phyloP scores from a whole-genome alignment of 139 green algal genomes.

The Volvox reticuliferus region DNA sequence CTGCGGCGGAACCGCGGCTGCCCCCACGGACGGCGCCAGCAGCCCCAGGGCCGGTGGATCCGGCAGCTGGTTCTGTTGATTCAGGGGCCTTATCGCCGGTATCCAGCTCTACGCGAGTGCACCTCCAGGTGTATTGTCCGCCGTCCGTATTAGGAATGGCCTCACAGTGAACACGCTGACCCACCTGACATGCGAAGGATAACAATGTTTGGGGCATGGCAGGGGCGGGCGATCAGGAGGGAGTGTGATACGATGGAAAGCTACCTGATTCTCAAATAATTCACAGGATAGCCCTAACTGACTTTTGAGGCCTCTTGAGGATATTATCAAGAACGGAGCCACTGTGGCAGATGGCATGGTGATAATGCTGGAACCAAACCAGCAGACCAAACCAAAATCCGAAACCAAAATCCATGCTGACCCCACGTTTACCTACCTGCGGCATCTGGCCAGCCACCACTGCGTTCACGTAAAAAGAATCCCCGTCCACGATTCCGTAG shows the following conservation, averaged over 20 bases:
- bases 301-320: no score
- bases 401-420: no score
- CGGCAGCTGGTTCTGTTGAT: not conserved
- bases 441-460: constrained; percentile 54
- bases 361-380: no score
- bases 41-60: not conserved
- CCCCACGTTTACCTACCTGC: constrained; percentile 58
- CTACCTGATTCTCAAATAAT: no score
- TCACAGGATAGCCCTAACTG: no score
- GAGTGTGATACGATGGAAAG: no score
- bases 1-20: not conserved
- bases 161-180: constrained; percentile 66
- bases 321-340: no score
- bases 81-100: not conserved
- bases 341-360: no score
- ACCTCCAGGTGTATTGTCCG: constrained; percentile 70
- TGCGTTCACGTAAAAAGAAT: constrained; percentile 69
- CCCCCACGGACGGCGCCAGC: not conserved
- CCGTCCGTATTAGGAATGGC: constrained; percentile 73
- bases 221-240: no score
- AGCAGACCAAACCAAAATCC: no score
- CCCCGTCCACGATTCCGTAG: constrained; percentile 77
- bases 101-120: constrained; percentile 58
- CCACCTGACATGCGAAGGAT: not conserved
- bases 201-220: no score